These are phyloP conservation scores for Rhizophagus clarus DNA, from an alignment of 192 early-diverging fungal genomes.

Conservation along the genomic window DNA sequence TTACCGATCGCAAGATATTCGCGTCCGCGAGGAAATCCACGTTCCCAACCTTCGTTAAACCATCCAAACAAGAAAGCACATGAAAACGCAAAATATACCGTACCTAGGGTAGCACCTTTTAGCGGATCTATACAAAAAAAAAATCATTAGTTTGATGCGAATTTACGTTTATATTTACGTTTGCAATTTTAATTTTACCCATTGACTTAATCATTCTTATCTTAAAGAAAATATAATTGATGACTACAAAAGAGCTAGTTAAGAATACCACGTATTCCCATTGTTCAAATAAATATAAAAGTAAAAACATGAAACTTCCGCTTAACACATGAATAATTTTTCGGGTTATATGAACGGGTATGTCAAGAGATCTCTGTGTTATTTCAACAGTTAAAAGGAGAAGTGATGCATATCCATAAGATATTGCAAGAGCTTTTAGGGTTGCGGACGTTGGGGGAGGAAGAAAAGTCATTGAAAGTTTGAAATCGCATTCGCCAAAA, in stretches of 20 bases:
- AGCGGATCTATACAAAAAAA: slow-evolving; percentile 21
- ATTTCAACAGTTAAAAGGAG: slow-evolving; percentile 15
- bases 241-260: background rate
- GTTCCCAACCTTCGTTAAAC: slow-evolving; percentile 23
- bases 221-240: background rate
- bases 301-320: slow-evolving; percentile 20
- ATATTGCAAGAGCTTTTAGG: background rate
- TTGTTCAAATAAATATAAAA: slow-evolving; percentile 34
- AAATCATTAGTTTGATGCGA: background rate
- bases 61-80: slow-evolving; percentile 16
- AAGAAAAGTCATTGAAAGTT: background rate
- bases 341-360: slow-evolving; percentile 20
- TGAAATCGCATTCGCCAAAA: too few relatives aligned
- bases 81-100: slow-evolving; percentile 36
- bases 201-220: slow-evolving; percentile 13
- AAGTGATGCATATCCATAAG: background rate
- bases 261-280: slow-evolving; percentile 33
- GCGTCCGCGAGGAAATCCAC: slow-evolving; percentile 19
- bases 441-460: background rate
- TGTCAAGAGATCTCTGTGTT: background rate
- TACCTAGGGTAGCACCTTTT: slow-evolving; percentile 28
- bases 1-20: slow-evolving; percentile 22
- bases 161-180: background rate
- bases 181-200: background rate
- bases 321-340: slow-evolving; percentile 35